Evolutionary conservation across 768 basidiomycete genomes (phyloP), one percentile per base, ranked within the genome.

Genomic region (Phylloporus arenicola): DNA sequence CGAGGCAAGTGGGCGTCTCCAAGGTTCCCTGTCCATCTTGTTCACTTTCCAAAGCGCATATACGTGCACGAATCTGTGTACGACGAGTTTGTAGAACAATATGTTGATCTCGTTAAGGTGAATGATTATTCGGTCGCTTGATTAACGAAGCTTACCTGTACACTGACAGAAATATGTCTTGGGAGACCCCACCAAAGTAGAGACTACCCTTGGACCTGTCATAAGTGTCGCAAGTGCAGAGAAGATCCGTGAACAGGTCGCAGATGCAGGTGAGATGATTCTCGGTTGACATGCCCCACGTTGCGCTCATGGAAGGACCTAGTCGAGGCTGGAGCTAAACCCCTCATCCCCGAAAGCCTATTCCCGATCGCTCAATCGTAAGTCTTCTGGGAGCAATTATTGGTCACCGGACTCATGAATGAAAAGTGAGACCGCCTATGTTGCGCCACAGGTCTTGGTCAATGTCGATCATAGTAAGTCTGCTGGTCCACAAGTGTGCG

Each of bases 61-160:
- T 98, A 98, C 66, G 95, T 97, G 24, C 91, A 97, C 64, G 84
- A 90, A 60, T 73, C 78, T 0, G 62, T 94, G 3, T 96, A 83
- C 62, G 90, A 92, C 46, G 63, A 71, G 2, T 97, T 99, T 54
- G 82, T 97, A 3, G 65, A 75, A 12, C 77, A 80, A 60, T 88
- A 83, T 46, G 88, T 83, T 3, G 81, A 84, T 7, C 65, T 85
- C 17, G 83, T 85, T 47, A 88, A 92, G 78, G 88, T 83, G 38
- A 34, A 9, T 17, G 2, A 50, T 25, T 31, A 27, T 19, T 38
- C 20, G 13, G 2, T 31, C 19, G 0, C 17, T 14, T 16, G 31
- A 43, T 35, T 35, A 19, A 22, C 16, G 22, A 22, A 35, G 19
- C 45, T 52, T 43, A 54, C 16, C 4, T 19, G 27, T 8, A 12